Percentiles rank a stretch among this genome's conserved stretches.
phyloP scores from a whole-genome alignment of 345 rosid genomes.

The Eucalyptus tenuipes region DNA sequence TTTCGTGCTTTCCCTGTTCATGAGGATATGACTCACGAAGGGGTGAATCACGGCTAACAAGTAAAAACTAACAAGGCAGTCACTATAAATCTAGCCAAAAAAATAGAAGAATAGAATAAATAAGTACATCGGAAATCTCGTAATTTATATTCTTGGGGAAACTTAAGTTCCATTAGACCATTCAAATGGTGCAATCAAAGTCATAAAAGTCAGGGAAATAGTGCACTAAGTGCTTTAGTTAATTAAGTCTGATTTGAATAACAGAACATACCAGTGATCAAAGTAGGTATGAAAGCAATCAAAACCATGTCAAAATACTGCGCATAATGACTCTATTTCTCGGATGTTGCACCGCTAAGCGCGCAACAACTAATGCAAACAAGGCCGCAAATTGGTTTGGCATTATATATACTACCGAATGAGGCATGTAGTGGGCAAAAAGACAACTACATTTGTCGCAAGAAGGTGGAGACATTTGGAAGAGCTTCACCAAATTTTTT shows the following conservation, averaged over 20 bases:
- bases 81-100: not conserved
- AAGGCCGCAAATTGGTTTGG: not conserved
- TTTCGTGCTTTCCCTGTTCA: not conserved
- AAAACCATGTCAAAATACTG: not conserved
- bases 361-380: not conserved
- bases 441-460: not conserved
- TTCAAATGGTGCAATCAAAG: not conserved
- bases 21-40: not conserved
- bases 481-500: not conserved
- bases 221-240: not conserved
- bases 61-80: not conserved
- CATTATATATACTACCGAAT: not conserved
- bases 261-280: not conserved
- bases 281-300: not conserved
- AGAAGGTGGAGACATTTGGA: not conserved
- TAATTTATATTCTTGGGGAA: fast-evolving
- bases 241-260: not conserved
- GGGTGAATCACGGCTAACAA: not conserved
- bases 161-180: fast-evolving
- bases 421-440: not conserved
- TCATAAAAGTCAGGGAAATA: not conserved
- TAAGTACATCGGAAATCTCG: not conserved
- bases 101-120: not conserved
- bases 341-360: not conserved
- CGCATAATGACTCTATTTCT: not conserved